Evolutionary conservation across 192 early-diverging fungal species (phyloP).

Genomic region (Lobosporangium transversale): DNA sequence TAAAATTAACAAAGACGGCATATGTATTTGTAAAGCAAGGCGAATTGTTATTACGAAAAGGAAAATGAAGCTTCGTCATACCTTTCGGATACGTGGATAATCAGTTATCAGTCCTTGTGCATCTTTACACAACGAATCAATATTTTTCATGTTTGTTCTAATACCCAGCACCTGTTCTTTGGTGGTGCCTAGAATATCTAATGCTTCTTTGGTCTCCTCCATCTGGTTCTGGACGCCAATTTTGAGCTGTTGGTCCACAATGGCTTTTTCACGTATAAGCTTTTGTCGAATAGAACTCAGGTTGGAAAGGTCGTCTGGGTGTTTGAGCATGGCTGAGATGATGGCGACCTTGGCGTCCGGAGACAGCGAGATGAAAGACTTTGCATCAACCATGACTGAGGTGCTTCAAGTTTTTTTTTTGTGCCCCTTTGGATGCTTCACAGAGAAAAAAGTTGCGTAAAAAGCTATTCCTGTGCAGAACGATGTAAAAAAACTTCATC

Average conservation of each 20-base stretch:
- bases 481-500: no score
- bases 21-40: background rate
- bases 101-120: constrained; percentile 88
- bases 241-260: constrained; percentile 96
- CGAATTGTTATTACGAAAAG: background rate
- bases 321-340: constrained; percentile 85
- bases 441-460: no score
- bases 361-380: constrained; percentile 42
- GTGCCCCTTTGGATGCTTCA: background rate
- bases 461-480: no score
- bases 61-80: constrained; percentile 18
- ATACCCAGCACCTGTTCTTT: constrained; percentile 71
- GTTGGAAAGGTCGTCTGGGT: constrained; percentile 96
- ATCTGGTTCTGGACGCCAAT: constrained; percentile 92
- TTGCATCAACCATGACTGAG: constrained; percentile 42
- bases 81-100: constrained; percentile 91
- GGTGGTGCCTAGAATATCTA: constrained; percentile 78
- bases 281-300: constrained; percentile 82
- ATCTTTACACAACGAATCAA: constrained; percentile 88
- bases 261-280: constrained; percentile 87
- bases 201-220: constrained; percentile 88
- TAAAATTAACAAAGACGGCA: background rate
- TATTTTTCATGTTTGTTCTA: constrained; percentile 79
- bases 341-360: constrained; percentile 80
- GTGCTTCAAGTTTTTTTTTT: background rate